These are phyloP conservation scores for Beauveria caledonica DNA, from an alignment of 2,329 filamentous ascomycete genomes.

Conservation along the genomic window DNA sequence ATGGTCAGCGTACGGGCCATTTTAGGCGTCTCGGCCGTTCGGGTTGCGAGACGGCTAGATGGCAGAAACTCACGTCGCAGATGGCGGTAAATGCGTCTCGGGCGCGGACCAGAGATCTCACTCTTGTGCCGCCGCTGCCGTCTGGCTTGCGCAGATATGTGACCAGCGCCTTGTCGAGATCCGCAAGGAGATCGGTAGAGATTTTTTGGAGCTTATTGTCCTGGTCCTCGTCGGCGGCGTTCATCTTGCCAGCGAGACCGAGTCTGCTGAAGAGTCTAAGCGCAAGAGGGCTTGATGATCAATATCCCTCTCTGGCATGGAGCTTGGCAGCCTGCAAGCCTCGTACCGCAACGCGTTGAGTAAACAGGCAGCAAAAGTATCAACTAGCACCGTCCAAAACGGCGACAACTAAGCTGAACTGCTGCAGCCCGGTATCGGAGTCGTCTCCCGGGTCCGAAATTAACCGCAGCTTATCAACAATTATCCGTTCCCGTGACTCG, in stretches of 20 bases:
- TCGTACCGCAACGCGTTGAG: conserved; percentile 1
- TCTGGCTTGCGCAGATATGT: conserved; percentile 46
- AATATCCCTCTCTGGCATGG: background rate
- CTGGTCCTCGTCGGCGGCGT: conserved; percentile 50
- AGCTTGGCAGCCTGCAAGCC: background rate
- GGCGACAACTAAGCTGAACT: background rate
- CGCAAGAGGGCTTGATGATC: background rate
- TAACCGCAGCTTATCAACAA: background rate
- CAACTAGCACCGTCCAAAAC: background rate
- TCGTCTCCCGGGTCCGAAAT: background rate
- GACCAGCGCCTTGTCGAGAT: conserved; percentile 46
- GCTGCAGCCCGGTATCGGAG: background rate
- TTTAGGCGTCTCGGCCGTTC: background rate
- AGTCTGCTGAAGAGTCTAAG: background rate
- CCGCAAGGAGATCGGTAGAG: conserved; percentile 49
- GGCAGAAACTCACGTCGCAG: conserved; percentile 30
- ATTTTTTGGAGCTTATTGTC: conserved; percentile 56
- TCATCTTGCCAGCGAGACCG: conserved; percentile 35
- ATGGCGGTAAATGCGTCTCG: conserved; percentile 42
- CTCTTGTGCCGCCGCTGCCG: conserved; percentile 30
- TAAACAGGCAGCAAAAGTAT: conserved; percentile 4
- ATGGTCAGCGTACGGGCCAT: conserved; percentile 4
- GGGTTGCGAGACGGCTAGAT: conserved; percentile 3
- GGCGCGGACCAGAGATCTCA: conserved; percentile 42
- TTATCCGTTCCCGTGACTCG: background rate